Base-by-base conservation (phyloP, 164 flowering plant genomes). In the Kalanchoe fedtschenkoi region DNA sequence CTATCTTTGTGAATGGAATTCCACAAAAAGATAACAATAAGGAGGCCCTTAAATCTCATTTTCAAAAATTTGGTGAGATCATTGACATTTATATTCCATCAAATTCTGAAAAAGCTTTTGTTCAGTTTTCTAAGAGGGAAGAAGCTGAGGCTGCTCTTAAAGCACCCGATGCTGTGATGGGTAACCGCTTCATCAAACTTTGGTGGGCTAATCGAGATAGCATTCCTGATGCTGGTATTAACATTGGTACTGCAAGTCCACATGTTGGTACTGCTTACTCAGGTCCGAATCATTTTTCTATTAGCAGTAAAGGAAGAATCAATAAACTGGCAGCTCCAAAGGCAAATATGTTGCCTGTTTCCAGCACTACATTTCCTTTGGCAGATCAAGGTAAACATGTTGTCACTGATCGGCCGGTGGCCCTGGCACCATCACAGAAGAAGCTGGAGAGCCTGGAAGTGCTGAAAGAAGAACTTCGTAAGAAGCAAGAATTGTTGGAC, bases 81-180 rank as follows among this genome's bases (percentile, higher is more conserved):
- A 72, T 88, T 73, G 92, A 88, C 67, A 82, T 90, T 58, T 76
- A 82, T 69, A 88, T 88, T 63, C 97, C 97, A 35, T 34, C 39
- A 21, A 83, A 87, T 62, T 76, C 85, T 73, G 87, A 82, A 65
- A 76, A 76, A 62, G 99, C 97, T 60, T 93, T 85, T 83, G 86
- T 93, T 61, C 99, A 93, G 70, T 93, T 93, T 65, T 88, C 97
- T 22, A 88, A 76, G 69, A 78, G 89, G 73, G 97, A 90, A 75
- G 97, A 88, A 67, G 99, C 99, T 55, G 99, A 90, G 66, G 87
- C 85, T 73, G 99, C 99, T 66, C 68, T 93, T 24, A 84, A 67
- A 75, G 81, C 97, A 63, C 99, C 99, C 63, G 99, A 93, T 81
- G 99, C 99, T 65, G 99, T 93, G 26, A 88, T 90, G 96, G 99